These are phyloP conservation scores for Kalmanozyma brasiliensis DNA, from an alignment of 1,284 basidiomycete genomes.

Conservation along the genomic window DNA sequence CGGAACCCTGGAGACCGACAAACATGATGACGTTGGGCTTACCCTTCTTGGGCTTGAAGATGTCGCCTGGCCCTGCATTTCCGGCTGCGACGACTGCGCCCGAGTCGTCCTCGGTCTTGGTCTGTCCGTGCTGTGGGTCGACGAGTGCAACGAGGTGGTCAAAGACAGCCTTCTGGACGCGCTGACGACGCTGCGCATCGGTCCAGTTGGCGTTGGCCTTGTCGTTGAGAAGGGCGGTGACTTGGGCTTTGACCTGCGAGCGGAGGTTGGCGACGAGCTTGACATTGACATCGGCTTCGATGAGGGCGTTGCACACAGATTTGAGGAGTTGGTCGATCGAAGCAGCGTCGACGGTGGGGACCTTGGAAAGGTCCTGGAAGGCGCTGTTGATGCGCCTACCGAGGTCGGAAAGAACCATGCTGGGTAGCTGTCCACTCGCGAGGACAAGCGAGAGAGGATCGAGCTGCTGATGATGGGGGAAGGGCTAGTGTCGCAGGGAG, in stretches of 20 bases:
- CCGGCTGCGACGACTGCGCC: slow-evolving; percentile 22
- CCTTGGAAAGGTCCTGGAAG: slow-evolving; percentile 86
- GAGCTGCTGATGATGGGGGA: not conserved
- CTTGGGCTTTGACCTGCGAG: slow-evolving; percentile 79
- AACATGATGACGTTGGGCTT: slow-evolving; percentile 93
- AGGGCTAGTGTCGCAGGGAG: too few relatives aligned
- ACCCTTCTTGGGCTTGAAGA: slow-evolving; percentile 96
- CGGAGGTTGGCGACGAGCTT: slow-evolving; percentile 89
- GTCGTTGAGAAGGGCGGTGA: slow-evolving; percentile 72
- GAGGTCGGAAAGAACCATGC: slow-evolving; percentile 96
- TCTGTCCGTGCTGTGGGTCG: slow-evolving; percentile 72
- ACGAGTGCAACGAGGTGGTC: slow-evolving; percentile 95
- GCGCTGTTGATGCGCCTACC: slow-evolving; percentile 93
- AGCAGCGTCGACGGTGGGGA: slow-evolving; percentile 80
- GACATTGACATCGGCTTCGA: slow-evolving; percentile 98
- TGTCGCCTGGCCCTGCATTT: slow-evolving; percentile 65
- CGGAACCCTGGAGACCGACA: slow-evolving; percentile 79
- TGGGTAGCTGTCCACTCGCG: slow-evolving; percentile 1
- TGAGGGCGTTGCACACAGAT: slow-evolving; percentile 90
- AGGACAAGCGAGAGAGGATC: not conserved
- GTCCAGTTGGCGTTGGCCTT: slow-evolving; percentile 55
- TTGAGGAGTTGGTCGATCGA: slow-evolving; percentile 77
- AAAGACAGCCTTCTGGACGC: slow-evolving; percentile 76
- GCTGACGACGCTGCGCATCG: slow-evolving; percentile 61
- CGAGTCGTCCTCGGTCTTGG: slow-evolving; percentile 48